These are phyloP conservation scores for Umbelopsis vinacea DNA, from an alignment of 192 early-diverging fungal species.

Conservation along the genomic window DNA sequence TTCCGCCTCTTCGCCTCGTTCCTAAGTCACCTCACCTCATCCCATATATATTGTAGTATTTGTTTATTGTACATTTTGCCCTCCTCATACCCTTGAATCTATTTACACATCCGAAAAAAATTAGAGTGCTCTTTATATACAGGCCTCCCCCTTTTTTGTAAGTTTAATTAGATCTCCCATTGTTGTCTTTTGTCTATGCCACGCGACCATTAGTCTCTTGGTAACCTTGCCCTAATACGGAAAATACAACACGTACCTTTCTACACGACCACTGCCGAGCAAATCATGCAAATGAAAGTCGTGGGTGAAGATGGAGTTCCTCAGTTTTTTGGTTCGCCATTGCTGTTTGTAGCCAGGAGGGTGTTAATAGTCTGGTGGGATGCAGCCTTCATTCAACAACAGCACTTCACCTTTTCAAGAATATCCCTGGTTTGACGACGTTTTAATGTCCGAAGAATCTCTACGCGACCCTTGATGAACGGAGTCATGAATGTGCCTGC, in stretches of 20 bases:
- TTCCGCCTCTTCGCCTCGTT: background rate
- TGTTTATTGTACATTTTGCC: constrained; percentile 9
- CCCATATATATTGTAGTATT: background rate
- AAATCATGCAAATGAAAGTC: constrained; percentile 54
- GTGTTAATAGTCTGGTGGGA: too few species aligned
- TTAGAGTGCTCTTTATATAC: constrained; percentile 24
- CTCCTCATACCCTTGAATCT: background rate
- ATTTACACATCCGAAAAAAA: background rate
- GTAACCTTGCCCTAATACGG: background rate
- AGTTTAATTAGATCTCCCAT: constrained; percentile 51
- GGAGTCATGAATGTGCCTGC: constrained; percentile 50
- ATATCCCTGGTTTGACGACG: constrained; percentile 50
- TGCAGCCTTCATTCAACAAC: too few species aligned
- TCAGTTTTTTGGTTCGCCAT: constrained; percentile 40
- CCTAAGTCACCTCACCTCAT: too few species aligned
- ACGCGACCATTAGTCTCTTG: background rate
- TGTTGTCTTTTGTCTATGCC: constrained; percentile 35
- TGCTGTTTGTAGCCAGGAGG: constrained; percentile 26
- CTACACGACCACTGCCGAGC: constrained; percentile 54
- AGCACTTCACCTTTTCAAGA: constrained; percentile 37
- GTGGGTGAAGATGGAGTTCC: constrained; percentile 41
- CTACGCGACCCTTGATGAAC: constrained; percentile 46
- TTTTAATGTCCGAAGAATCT: constrained; percentile 48
- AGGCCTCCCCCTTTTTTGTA: constrained; percentile 48
- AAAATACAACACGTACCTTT: constrained; percentile 37